Conservation (phyloP, 2,329 filamentous ascomycete genomes). For the Stylonectria norvegica region DNA sequence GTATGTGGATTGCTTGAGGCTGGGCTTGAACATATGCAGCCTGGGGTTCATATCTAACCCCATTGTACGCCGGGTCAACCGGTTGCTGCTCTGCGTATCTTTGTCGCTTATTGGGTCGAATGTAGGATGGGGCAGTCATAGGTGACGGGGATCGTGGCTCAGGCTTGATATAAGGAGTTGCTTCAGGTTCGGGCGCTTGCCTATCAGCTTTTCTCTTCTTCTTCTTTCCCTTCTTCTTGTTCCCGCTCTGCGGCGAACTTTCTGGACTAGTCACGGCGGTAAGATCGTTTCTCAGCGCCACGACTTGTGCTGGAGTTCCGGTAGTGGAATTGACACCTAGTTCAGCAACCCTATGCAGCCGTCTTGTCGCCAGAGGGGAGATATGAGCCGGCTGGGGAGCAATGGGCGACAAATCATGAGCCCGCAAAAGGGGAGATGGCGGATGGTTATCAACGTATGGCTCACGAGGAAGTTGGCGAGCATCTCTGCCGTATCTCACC, state of each 20-base stretch:
- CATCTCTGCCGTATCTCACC: conserved; percentile 10
- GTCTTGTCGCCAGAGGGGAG: conserved; percentile 52
- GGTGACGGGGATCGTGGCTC: conserved; percentile 65
- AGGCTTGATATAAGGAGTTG: conserved; percentile 57
- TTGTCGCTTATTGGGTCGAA: conserved; percentile 56
- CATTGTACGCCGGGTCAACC: conserved; percentile 28
- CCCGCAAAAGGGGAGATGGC: conserved; percentile 64
- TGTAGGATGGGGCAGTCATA: conserved; percentile 48
- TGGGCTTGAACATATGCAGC: conserved; percentile 32
- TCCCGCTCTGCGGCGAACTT: conserved; percentile 55
- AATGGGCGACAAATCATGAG: conserved; percentile 68
- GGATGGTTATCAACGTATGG: conserved; percentile 32
- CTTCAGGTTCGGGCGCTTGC: conserved; percentile 45
- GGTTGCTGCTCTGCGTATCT: conserved; percentile 44
- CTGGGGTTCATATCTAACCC: conserved; percentile 43
- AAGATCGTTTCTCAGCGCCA: conserved; percentile 52
- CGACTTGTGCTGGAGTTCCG: conserved; percentile 49
- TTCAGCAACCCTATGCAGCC: conserved; percentile 14
- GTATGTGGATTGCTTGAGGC: too few relatives aligned
- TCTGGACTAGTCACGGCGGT: conserved; percentile 54
- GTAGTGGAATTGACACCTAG: conserved; percentile 16
- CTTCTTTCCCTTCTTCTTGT: conserved; percentile 49
- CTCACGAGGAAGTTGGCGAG: conserved; percentile 17
- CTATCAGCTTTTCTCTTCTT: conserved; percentile 54
- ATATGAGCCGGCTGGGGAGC: conserved; percentile 74